phyloP scores from a whole-genome alignment of 2,329 filamentous ascomycete genomes.

The Seiridium cupressi region DNA sequence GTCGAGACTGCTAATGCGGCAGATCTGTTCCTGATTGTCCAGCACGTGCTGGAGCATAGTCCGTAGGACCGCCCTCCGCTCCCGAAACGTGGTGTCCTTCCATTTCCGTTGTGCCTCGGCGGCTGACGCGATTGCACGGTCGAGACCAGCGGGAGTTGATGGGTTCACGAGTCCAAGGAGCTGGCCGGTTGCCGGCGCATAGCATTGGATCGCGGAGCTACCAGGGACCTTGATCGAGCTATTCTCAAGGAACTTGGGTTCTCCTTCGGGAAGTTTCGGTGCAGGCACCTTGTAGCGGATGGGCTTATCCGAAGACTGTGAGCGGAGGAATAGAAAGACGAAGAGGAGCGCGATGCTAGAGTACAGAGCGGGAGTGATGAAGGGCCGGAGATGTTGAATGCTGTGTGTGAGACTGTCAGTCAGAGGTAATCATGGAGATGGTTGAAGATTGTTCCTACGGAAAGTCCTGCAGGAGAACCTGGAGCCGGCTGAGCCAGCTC shows the following conservation, averaged over 20 bases:
- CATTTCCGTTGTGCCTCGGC: conserved; percentile 73
- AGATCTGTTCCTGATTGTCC: conserved; percentile 86
- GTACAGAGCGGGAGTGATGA: conserved; percentile 14
- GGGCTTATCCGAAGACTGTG: conserved; percentile 29
- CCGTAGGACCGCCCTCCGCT: conserved; percentile 76
- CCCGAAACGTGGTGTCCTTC: conserved; percentile 72
- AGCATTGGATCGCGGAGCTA: conserved; percentile 74
- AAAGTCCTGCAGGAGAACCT: conserved; percentile 20
- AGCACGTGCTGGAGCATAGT: conserved; percentile 81
- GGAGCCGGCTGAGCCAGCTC: conserved; percentile 22
- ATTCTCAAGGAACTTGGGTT: conserved; percentile 55
- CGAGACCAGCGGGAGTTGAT: conserved; percentile 72
- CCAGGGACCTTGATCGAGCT: conserved; percentile 64
- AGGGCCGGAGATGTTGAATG: conserved; percentile 15
- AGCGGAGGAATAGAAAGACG: conserved; percentile 13
- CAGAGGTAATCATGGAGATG: neutral
- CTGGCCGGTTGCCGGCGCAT: conserved; percentile 85
- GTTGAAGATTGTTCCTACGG: conserved; percentile 12
- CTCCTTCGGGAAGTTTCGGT: conserved; percentile 57
- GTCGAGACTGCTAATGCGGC: conserved; percentile 81
- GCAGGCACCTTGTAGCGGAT: conserved; percentile 60
- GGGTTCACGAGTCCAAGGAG: conserved; percentile 79
- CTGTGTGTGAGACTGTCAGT: conserved; percentile 11
- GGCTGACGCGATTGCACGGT: conserved; percentile 73
- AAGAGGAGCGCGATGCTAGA: conserved; percentile 18